Base-by-base conservation (phyloP, 257 asterid species). In the Nicotiana sylvestris region DNA sequence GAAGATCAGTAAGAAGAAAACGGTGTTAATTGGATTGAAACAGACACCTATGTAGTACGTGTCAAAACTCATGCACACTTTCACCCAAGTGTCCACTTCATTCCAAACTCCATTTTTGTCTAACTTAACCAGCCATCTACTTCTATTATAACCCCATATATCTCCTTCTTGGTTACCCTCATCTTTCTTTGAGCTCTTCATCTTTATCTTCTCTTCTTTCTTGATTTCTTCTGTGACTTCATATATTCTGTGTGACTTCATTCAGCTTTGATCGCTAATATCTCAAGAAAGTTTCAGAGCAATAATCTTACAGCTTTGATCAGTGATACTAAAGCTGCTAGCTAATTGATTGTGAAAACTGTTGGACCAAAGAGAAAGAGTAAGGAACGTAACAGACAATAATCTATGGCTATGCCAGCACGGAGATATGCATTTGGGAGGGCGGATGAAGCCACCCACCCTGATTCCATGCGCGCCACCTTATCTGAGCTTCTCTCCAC, bases 361-460 rank as follows among this genome's bases (percentile, higher is more conserved):
- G 49, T 66, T 67, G 76, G 76, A 15, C 0, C 9, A 5, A 21
- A 33, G 17, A 7, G 2, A 43, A 0, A n/a, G 27, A 68, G 0
- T 2, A 56, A 17, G 3, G 25, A 57, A 17, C 21, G 0, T 57
- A 4, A 17, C 62, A 58, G 65, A 58, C 1, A 58, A 58, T 77
- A 60, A 46, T 35, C 7, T 60, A 53, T 67, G 66, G 80, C 70
- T 57, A 89, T 88, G 96, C 92, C 86, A 77, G 83, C 95, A 67
- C 96, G 99, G 6, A 88, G 94, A 76, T 93, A 94, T 84, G 93
- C 92, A 2, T 93, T 93, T 32, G 97, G 97, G 15, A 89, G 94
- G 85, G 92, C 93, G 0, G 99, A 94, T 64, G 99, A 96, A 65
- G 98, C 98, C 87, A 96, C 97, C 43, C 99, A 94, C 58, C 98